phyloP scores from a whole-genome alignment of 352 stramenopile genomes.

The Globisporangium cystogenes region DNA sequence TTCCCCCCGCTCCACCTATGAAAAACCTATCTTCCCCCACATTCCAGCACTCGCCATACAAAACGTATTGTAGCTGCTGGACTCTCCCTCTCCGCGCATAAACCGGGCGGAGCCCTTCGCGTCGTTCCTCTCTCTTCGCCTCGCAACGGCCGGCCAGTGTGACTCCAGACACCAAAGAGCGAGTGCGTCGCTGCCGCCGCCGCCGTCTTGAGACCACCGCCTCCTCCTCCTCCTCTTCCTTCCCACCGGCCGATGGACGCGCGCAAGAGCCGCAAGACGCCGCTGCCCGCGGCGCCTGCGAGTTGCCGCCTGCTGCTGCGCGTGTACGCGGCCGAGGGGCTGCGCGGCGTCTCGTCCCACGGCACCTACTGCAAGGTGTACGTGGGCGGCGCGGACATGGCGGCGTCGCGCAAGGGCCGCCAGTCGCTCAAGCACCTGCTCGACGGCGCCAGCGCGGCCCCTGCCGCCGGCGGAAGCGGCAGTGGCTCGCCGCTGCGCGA shows the following conservation, averaged over 20 bases:
- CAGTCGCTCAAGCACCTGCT: slow-evolving; percentile 19
- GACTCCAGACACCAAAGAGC: too few species aligned
- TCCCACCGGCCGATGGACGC: slow-evolving; percentile 10
- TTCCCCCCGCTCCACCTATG: background rate
- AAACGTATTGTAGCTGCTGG: too few species aligned
- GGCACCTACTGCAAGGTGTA: slow-evolving; percentile 74
- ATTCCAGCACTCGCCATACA: too few species aligned
- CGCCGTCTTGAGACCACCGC: background rate
- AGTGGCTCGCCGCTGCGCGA: slow-evolving; percentile 24
- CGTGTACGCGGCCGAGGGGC: slow-evolving; percentile 51
- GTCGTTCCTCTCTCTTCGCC: too few species aligned
- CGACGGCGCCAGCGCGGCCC: background rate
- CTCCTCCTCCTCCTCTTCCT: background rate
- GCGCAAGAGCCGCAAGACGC: slow-evolving; percentile 11
- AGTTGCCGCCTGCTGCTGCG: slow-evolving; percentile 49
- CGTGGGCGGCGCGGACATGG: slow-evolving; percentile 47
- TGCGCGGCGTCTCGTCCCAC: slow-evolving; percentile 60
- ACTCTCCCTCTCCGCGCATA: too few species aligned
- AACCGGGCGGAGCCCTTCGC: too few species aligned
- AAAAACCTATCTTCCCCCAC: background rate
- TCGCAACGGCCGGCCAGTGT: too few species aligned
- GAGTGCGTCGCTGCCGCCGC: slow-evolving; percentile 1
- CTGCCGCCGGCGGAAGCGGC: slow-evolving; percentile 6
- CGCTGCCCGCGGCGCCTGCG: background rate
- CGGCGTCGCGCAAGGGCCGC: slow-evolving; percentile 14